phyloP scores from a whole-genome alignment of 106 monocot genomes.

The Dendrobium chrysotoxum region DNA sequence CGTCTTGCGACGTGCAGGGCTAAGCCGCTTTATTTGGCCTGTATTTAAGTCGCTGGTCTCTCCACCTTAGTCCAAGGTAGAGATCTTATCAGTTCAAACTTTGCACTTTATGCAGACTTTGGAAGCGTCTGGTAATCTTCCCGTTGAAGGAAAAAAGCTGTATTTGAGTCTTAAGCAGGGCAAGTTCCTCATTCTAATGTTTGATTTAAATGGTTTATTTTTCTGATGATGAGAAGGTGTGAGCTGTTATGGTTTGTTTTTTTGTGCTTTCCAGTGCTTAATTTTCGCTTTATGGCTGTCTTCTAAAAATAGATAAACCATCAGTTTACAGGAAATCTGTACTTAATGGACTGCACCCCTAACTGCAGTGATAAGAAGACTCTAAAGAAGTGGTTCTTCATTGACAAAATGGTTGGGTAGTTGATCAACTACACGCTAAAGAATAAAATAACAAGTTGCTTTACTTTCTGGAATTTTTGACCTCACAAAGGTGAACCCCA shows the following conservation, averaged over 20 bases:
- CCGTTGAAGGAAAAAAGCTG: background rate
- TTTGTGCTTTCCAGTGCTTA: background rate
- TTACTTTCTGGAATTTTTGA: background rate
- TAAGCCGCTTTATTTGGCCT: too few species aligned
- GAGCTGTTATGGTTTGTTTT: background rate
- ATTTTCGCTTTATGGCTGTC: background rate
- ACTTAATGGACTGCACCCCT: constrained; percentile 54
- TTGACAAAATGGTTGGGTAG: constrained; percentile 83
- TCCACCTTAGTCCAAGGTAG: too few species aligned
- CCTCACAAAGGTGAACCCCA: constrained; percentile 1
- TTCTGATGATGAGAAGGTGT: constrained; percentile 27
- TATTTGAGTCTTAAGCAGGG: background rate
- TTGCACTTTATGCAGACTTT: too few species aligned
- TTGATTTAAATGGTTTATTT: constrained; percentile 16
- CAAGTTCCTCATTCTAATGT: background rate
- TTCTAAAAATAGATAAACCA: background rate
- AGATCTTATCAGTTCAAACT: too few species aligned
- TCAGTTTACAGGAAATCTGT: constrained; percentile 39
- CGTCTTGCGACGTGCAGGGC: too few species aligned
- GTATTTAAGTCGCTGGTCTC: too few species aligned
- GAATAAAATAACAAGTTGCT: background rate
- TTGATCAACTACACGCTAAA: background rate
- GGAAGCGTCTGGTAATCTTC: too few species aligned
- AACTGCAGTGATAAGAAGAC: constrained; percentile 79
- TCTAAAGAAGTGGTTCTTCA: constrained; percentile 91